phyloP scores from a whole-genome alignment of 331 rosid species.

The Cucumis variabilis region DNA sequence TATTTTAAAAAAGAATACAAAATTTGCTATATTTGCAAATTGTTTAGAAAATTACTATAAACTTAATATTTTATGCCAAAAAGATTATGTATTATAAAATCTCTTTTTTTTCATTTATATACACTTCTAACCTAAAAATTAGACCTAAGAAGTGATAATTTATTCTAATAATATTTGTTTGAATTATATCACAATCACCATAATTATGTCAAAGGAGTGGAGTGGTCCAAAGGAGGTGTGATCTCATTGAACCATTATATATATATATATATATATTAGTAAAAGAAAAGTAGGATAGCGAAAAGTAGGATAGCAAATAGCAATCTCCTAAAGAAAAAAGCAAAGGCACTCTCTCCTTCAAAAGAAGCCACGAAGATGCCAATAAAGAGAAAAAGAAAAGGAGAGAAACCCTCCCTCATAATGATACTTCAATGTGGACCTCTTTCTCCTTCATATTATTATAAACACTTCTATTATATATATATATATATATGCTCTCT shows the following conservation, averaged over 20 bases:
- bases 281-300: no score
- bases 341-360: not conserved
- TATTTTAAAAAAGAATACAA: no score
- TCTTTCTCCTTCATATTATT: not conserved
- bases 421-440: conserved; percentile 1
- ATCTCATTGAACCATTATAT: not conserved
- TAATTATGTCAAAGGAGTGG: not conserved
- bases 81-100: no score
- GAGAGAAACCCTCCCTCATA: not conserved
- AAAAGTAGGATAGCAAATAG: not conserved
- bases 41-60: no score
- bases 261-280: not conserved
- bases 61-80: no score
- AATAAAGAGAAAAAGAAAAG: not conserved
- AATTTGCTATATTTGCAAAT: no score
- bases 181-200: conserved; percentile 2
- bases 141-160: no score
- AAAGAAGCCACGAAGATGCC: conserved; percentile 8
- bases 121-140: no score
- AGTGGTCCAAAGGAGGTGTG: not conserved
- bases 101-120: no score
- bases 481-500: no score
- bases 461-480: not conserved
- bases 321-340: not conserved
- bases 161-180: no score